phyloP scores from a whole-genome alignment of 2,329 filamentous ascomycete genomes.

The Colletotrichum eremochloae region DNA sequence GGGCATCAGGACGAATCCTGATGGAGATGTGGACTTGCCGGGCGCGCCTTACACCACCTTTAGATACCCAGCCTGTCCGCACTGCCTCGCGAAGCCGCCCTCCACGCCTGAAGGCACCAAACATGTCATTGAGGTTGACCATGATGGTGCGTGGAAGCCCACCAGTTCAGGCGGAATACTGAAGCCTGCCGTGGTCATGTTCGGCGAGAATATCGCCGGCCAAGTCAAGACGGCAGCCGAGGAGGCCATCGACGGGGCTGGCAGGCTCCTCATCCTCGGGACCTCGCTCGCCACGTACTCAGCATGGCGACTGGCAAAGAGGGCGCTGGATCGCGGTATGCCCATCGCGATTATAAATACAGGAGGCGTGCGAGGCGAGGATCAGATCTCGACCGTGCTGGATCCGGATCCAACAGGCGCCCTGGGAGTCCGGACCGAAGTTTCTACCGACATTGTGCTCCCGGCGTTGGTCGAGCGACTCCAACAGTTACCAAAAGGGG shows the following conservation, averaged over 20 bases:
- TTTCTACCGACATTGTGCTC: constrained; percentile 69
- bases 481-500: constrained; percentile 47
- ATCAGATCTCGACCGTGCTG: constrained; percentile 74
- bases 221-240: constrained; percentile 83
- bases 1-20: constrained; percentile 88
- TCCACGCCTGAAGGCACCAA: constrained; percentile 65
- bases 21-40: constrained; percentile 93
- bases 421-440: constrained; percentile 68
- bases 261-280: constrained; percentile 82
- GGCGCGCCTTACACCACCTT: constrained; percentile 91
- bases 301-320: constrained; percentile 89
- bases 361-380: constrained; percentile 85
- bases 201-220: constrained; percentile 86
- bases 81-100: constrained; percentile 77
- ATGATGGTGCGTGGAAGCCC: constrained; percentile 82
- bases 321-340: constrained; percentile 85
- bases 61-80: constrained; percentile 89
- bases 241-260: constrained; percentile 81
- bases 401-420: constrained; percentile 64
- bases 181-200: constrained; percentile 96
- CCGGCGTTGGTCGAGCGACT: constrained; percentile 69
- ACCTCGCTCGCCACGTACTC: constrained; percentile 96
- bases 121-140: constrained; percentile 76
- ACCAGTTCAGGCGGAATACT: constrained; percentile 81
- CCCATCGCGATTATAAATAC: constrained; percentile 90